Evolutionary conservation across 805 yeast species (phyloP).

Genomic region (Candida taoyuanica): DNA sequence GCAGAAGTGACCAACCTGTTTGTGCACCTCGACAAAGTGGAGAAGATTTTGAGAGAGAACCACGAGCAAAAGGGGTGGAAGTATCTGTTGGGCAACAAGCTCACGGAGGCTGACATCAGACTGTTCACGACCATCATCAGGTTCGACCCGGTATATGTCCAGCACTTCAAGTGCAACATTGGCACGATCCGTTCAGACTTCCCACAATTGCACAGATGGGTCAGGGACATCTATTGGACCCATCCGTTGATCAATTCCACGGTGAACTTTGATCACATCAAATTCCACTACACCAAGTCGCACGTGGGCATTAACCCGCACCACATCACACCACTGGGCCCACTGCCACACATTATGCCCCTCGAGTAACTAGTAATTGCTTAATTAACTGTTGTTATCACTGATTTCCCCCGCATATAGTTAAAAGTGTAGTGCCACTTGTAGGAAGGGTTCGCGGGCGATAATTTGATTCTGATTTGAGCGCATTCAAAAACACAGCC

Average conservation of each 20-base stretch:
- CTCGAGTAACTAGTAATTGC: conserved; percentile 18
- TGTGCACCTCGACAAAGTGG: conserved; percentile 64
- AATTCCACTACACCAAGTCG: conserved; percentile 83
- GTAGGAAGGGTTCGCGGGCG: no score
- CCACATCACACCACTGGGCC: conserved; percentile 86
- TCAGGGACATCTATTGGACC: conserved; percentile 79
- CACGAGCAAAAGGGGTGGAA: conserved; percentile 19
- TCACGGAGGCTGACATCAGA: conserved; percentile 90
- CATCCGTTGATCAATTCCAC: conserved; percentile 68
- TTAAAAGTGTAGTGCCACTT: no score
- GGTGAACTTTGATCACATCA: conserved; percentile 86
- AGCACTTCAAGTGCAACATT: conserved; percentile 91
- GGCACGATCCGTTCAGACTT: conserved; percentile 74
- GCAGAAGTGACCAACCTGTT: conserved; percentile 60
- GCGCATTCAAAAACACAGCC: not conserved
- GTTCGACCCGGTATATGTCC: conserved; percentile 90
- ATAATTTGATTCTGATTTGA: not conserved
- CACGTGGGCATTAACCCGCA: conserved; percentile 77
- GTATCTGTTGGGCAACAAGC: conserved; percentile 54
- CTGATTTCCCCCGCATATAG: no score
- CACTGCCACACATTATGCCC: conserved; percentile 68
- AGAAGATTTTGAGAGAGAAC: conserved; percentile 47
- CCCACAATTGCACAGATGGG: conserved; percentile 77
- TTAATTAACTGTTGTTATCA: not conserved
- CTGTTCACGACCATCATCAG: conserved; percentile 83